Conservation (phyloP, 371 early-diverging fungal species). For the Rhizopus sp. region DNA sequence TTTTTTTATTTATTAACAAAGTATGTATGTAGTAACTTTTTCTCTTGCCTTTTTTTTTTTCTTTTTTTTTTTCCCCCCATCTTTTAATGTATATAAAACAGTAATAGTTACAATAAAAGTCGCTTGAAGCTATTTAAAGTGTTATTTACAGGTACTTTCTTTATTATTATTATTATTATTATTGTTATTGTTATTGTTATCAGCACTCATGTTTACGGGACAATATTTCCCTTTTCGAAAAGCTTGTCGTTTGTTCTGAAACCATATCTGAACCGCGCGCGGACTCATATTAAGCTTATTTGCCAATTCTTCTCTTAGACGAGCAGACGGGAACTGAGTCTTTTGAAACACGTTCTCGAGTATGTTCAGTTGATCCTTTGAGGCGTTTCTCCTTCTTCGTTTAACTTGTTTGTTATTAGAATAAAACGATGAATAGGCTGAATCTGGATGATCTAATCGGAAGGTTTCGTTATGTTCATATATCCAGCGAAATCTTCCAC, state of each 20-base stretch:
- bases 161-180: no score
- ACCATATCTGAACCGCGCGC: conserved; percentile 92
- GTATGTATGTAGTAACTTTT: conserved; percentile 5
- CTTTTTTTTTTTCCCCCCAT: not conserved
- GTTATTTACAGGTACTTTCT: no score
- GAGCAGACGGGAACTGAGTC: conserved; percentile 66
- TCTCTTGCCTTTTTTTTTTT: not conserved
- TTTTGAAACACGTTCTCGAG: conserved; percentile 3
- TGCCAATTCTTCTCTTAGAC: conserved; percentile 81
- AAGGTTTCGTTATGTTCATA: no score
- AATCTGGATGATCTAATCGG: no score
- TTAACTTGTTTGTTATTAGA: no score
- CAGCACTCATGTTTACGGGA: no score
- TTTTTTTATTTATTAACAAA: conserved; percentile 5
- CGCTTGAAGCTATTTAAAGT: not conserved
- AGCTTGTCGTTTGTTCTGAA: conserved; percentile 89
- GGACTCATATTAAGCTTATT: conserved; percentile 84
- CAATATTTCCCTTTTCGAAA: conserved; percentile 24
- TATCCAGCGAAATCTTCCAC: no score
- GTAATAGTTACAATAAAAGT: not conserved
- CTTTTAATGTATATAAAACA: conserved; percentile 1
- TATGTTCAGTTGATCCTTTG: not conserved
- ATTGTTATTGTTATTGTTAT: no score
- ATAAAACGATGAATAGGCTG: no score
- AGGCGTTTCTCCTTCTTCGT: not conserved